phyloP scores from a whole-genome alignment of 2,329 filamentous ascomycete species.

The Diaporthe sp. region DNA sequence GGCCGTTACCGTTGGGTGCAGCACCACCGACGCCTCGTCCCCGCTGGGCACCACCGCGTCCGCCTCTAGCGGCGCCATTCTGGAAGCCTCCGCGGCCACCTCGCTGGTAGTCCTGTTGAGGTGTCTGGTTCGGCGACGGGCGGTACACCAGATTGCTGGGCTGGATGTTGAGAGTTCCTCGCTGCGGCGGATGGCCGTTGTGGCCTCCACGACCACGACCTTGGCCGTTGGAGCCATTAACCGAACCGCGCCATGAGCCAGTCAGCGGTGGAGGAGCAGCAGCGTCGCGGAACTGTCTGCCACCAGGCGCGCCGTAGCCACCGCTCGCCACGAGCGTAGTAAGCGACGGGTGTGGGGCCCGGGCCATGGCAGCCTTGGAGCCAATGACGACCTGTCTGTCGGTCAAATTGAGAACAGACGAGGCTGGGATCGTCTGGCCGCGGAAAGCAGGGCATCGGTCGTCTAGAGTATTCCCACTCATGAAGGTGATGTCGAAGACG shows the following conservation, averaged over 20 bases:
- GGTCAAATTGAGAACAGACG: constrained; percentile 90
- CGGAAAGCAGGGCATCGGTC: constrained; percentile 94
- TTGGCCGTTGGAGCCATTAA: constrained; percentile 60
- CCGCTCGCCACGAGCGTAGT: constrained; percentile 65
- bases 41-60: constrained; percentile 44
- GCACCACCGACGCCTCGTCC: constrained; percentile 43
- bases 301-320: constrained; percentile 62
- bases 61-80: constrained; percentile 48
- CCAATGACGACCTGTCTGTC: constrained; percentile 84
- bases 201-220: constrained; percentile 55
- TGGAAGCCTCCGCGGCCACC: constrained; percentile 30
- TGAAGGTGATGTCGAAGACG: constrained; percentile 94
- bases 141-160: constrained; percentile 69
- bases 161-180: constrained; percentile 55
- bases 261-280: constrained; percentile 67
- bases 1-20: constrained; percentile 35
- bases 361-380: constrained; percentile 70
- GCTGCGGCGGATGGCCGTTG: constrained; percentile 42
- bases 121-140: constrained; percentile 47
- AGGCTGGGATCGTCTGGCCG: constrained; percentile 89
- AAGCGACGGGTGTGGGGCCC: constrained; percentile 61
- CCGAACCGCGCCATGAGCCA: constrained; percentile 70
- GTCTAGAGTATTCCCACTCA: constrained; percentile 94
- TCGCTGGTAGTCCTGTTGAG: constrained; percentile 46
- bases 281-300: constrained; percentile 73